Conservation (phyloP, 805 yeast species). For the Candida verbasci region DNA sequence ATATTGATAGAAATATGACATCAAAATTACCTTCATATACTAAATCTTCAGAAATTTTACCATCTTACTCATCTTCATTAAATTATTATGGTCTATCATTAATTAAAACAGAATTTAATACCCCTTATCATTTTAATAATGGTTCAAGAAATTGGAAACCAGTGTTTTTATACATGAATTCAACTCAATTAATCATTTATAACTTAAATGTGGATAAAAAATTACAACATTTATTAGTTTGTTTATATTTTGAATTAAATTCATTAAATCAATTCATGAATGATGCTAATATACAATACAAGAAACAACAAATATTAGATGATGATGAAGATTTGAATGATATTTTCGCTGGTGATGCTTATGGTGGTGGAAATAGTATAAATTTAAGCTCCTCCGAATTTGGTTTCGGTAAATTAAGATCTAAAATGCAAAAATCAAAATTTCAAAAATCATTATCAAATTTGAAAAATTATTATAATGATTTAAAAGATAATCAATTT, state of each 20-base stretch:
- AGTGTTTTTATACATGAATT: conserved; percentile 34
- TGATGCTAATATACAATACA: conserved; percentile 6
- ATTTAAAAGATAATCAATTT: conserved; percentile 24
- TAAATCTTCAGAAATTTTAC: conserved; percentile 20
- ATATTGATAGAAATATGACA: no score
- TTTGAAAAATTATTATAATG: conserved; percentile 16
- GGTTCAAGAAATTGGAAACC: conserved; percentile 29
- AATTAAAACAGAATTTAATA: conserved; percentile 30
- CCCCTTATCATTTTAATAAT: conserved; percentile 31
- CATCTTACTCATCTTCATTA: conserved; percentile 28
- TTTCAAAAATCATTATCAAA: conserved; percentile 12
- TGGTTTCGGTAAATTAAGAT: conserved; percentile 13
- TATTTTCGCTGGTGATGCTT: conserved; percentile 26
- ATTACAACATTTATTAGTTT: conserved; percentile 19
- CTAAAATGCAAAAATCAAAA: conserved; percentile 12
- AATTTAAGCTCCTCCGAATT: neutral
- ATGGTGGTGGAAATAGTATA: conserved; percentile 17
- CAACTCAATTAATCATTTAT: conserved; percentile 34
- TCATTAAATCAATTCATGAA: conserved; percentile 14
- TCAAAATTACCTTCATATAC: conserved; percentile 18
- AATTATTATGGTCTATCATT: conserved; percentile 30
- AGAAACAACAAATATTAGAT: conserved; percentile 1
- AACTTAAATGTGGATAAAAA: conserved; percentile 19
- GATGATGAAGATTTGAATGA: conserved; percentile 11
- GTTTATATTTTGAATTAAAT: conserved; percentile 28